These are phyloP conservation scores for Suillus subaureus DNA, from an alignment of 768 basidiomycete genomes.

Conservation along the genomic window DNA sequence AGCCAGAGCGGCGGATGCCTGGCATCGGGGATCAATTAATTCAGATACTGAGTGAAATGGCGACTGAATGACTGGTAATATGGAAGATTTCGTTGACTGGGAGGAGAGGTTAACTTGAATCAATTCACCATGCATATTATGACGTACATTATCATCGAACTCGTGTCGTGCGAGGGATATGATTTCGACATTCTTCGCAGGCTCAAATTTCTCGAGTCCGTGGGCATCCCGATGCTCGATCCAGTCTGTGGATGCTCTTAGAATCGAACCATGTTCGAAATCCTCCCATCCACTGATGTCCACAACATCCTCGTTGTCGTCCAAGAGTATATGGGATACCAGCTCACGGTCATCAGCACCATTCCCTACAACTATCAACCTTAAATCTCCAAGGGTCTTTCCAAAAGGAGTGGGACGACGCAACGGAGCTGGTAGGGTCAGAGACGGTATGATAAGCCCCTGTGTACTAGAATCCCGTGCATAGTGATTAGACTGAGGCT, in stretches of 20 bases:
- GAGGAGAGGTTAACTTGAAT: constrained; percentile 13
- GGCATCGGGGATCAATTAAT: constrained; percentile 53
- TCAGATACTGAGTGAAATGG: constrained; percentile 58
- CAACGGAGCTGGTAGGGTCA: constrained; percentile 63
- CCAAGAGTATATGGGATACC: constrained; percentile 51
- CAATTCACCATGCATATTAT: not conserved
- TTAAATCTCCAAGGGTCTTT: constrained; percentile 64
- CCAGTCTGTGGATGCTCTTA: constrained; percentile 73
- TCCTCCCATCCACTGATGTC: constrained; percentile 64
- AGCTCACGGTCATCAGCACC: constrained; percentile 35
- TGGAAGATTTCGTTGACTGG: constrained; percentile 29
- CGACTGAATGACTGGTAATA: constrained; percentile 50
- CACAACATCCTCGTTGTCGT: constrained; percentile 70
- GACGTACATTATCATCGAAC: constrained; percentile 47
- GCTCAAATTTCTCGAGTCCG: constrained; percentile 67
- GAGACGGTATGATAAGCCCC: constrained; percentile 70
- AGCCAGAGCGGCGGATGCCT: constrained; percentile 53
- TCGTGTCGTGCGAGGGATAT: constrained; percentile 50
- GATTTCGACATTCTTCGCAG: constrained; percentile 66
- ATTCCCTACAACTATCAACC: constrained; percentile 57
- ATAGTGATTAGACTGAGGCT: constrained; percentile 42
- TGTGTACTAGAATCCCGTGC: constrained; percentile 40
- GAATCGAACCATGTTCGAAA: constrained; percentile 42
- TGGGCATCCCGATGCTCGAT: constrained; percentile 64
- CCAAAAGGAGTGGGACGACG: constrained; percentile 67